Conservation (phyloP, 441 rosid species). For the Pelargonium cotyledonis region DNA sequence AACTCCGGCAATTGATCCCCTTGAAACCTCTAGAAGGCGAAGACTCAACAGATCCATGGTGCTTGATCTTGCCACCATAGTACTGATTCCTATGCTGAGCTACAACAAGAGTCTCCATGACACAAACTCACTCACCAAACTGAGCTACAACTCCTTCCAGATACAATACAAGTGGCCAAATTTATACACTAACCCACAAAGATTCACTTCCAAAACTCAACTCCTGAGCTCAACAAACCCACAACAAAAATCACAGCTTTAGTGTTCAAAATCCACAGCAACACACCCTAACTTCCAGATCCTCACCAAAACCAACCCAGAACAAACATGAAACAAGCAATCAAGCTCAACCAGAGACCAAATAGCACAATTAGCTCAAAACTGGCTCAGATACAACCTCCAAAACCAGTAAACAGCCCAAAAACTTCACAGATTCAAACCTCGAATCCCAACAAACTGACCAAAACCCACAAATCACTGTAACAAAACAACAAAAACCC, state of each 20-base stretch:
- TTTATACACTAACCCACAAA: conserved; percentile 11
- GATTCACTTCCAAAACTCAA: conserved; percentile 19
- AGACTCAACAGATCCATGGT: conserved; percentile 38
- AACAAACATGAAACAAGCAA: conserved; percentile 9
- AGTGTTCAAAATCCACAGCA: conserved; percentile 8
- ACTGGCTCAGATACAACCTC: not conserved
- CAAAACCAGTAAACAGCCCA: not conserved
- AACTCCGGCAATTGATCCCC: conserved; percentile 65
- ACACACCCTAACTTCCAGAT: conserved; percentile 17
- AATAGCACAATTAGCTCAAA: conserved; percentile 12
- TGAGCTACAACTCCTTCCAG: conserved; percentile 3
- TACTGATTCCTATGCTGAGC: conserved; percentile 62
- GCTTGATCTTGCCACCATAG: conserved; percentile 32
- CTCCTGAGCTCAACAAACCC: not conserved
- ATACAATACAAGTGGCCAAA: conserved; percentile 11
- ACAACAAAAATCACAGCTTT: conserved; percentile 21
- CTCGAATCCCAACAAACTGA: not conserved
- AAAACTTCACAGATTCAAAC: conserved; percentile 18
- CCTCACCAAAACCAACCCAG: conserved; percentile 37
- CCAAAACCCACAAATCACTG: not conserved
- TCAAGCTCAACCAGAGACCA: conserved; percentile 1
- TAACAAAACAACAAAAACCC: conserved; percentile 3
- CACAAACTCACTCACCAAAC: conserved; percentile 19
- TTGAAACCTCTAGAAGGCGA: conserved; percentile 48
- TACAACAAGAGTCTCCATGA: conserved; percentile 75